These are phyloP conservation scores for Trichoderma atroviride DNA, from an alignment of 2,329 filamentous ascomycete genomes.

Conservation along the genomic window DNA sequence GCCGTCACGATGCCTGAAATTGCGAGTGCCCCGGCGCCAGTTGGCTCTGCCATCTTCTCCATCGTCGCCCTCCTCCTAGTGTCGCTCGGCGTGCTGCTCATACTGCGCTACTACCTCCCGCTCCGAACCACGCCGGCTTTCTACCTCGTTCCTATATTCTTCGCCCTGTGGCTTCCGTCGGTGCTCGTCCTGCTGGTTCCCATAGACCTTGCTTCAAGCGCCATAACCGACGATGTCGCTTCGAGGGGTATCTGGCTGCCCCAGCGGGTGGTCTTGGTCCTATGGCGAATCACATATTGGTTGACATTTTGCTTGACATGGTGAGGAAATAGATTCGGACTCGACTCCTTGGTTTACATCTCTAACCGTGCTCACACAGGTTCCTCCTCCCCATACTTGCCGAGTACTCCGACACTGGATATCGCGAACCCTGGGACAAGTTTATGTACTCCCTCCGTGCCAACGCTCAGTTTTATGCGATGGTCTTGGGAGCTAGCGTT, in stretches of 20 bases:
- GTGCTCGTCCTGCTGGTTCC: conserved; percentile 91
- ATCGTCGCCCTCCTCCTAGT: conserved; percentile 72
- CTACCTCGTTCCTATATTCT: conserved; percentile 88
- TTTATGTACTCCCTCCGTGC: conserved; percentile 81
- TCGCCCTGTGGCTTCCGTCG: conserved; percentile 89
- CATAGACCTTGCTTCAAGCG: conserved; percentile 90
- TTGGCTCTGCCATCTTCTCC: conserved; percentile 80
- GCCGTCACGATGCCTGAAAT: conserved; percentile 54
- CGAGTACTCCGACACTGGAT: conserved; percentile 93
- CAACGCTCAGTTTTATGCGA: conserved; percentile 87
- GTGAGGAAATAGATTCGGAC: conserved; percentile 51
- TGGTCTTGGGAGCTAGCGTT: conserved; percentile 70
- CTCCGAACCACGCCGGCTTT: conserved; percentile 89
- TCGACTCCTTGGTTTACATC: background rate
- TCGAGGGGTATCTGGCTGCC: conserved; percentile 86
- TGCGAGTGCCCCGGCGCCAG: conserved; percentile 59
- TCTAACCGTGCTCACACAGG: conserved; percentile 49
- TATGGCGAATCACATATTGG: conserved; percentile 97
- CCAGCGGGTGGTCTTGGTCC: conserved; percentile 74
- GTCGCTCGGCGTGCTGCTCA: conserved; percentile 75
- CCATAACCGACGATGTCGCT: conserved; percentile 69
- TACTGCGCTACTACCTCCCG: conserved; percentile 87
- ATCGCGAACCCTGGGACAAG: conserved; percentile 80
- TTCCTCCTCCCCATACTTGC: conserved; percentile 88
- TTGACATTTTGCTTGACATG: conserved; percentile 93